Evolutionary conservation across 129 eudicot genomes (phyloP).

Genomic region (Lactuca sativa): DNA sequence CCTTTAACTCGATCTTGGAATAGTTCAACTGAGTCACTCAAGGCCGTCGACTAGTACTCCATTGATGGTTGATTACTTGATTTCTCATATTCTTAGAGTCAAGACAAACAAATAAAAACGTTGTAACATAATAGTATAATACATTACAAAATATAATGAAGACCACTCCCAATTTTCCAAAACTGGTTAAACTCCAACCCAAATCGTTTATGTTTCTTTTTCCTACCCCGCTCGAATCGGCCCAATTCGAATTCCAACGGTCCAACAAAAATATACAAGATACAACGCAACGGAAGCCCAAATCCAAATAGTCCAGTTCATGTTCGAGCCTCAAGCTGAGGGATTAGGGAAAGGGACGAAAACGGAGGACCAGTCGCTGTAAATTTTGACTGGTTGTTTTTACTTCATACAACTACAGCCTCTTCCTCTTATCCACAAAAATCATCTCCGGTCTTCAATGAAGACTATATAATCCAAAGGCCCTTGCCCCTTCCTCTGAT

Average conservation of each 20-base stretch:
- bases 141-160: no score
- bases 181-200: no score
- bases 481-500: not conserved
- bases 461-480: slow-evolving; percentile 11
- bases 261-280: not conserved
- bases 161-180: no score
- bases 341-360: not conserved
- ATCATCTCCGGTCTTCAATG: not conserved
- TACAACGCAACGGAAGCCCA: not conserved
- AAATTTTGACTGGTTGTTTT: slow-evolving; percentile 28
- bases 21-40: no score
- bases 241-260: not conserved
- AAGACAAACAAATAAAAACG: no score
- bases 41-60: no score
- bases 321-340: not conserved
- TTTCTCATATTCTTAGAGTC: no score
- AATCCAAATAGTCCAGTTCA: not conserved
- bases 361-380: slow-evolving; percentile 15
- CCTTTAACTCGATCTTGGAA: no score
- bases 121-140: no score
- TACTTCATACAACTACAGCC: not conserved
- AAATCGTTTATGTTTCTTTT: no score
- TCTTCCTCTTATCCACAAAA: slow-evolving; percentile 29
- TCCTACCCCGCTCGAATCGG: not conserved
- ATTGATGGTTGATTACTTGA: no score